Percentiles rank a stretch among this genome's conserved stretches.
These are phyloP conservation scores for Lactarius trivialis DNA, from an alignment of 768 basidiomycete species.

Conservation along the genomic window DNA sequence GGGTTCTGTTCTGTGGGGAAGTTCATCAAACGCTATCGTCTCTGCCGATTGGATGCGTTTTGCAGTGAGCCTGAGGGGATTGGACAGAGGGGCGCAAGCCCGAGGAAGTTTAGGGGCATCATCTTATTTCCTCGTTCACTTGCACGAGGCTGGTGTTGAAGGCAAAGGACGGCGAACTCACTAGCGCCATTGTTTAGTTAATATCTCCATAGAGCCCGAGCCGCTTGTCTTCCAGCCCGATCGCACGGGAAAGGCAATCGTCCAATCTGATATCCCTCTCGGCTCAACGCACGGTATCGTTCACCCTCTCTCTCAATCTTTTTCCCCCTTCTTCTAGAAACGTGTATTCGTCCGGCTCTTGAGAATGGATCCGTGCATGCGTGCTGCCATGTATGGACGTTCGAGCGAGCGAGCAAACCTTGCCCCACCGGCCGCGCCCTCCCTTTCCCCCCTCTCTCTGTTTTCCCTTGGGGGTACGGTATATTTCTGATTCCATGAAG, in stretches of 20 bases:
- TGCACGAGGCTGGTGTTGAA: neutral
- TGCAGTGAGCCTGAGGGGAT: neutral
- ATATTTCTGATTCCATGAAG: neutral
- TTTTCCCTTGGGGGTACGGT: neutral
- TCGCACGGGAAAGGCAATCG: conserved; percentile 1
- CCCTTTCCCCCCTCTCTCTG: neutral
- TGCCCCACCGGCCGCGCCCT: neutral
- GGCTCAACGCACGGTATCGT: neutral
- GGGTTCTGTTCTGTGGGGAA: neutral
- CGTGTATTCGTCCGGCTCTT: neutral
- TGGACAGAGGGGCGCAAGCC: neutral
- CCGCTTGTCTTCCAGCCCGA: neutral
- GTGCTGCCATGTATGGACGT: neutral
- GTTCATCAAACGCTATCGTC: neutral
- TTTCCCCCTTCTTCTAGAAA: neutral
- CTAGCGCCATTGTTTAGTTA: neutral
- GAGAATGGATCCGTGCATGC: neutral
- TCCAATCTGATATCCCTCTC: neutral
- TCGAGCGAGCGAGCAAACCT: neutral
- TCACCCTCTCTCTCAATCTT: neutral
- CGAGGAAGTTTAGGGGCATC: neutral
- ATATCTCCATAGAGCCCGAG: conserved; percentile 3
- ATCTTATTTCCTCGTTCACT: neutral
- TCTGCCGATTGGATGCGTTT: neutral
- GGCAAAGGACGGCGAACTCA: neutral